A percentile compares a stretch with the other conserved stretches of the same genome.
phyloP scores from a whole-genome alignment of 495 filamentous ascomycete species.

The Penicillium egyptiacum region DNA sequence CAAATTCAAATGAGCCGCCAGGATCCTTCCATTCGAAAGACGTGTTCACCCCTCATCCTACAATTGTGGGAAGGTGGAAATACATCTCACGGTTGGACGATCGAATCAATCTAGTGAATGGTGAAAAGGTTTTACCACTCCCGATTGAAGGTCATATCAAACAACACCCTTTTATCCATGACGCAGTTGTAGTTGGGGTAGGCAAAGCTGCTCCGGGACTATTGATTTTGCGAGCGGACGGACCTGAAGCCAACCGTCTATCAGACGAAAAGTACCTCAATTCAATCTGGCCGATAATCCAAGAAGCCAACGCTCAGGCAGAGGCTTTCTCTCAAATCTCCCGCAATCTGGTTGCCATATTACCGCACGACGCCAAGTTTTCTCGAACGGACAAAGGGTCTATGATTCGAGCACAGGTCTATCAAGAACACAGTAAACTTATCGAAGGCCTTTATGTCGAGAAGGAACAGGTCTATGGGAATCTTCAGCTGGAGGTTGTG shows the following conservation, averaged over 20 bases:
- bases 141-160: constrained; percentile 59
- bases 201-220: constrained; percentile 52
- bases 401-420: constrained; percentile 56
- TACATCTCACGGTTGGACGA: constrained; percentile 64
- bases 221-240: constrained; percentile 49
- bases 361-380: constrained; percentile 44
- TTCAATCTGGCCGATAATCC: constrained; percentile 48
- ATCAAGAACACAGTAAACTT: constrained; percentile 43
- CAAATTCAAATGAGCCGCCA: constrained; percentile 54
- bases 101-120: constrained; percentile 61
- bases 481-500: constrained; percentile 36
- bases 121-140: constrained; percentile 69
- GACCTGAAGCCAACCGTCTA: constrained; percentile 27
- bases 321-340: constrained; percentile 58
- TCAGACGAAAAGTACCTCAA: constrained; percentile 44
- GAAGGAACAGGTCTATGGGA: constrained; percentile 29
- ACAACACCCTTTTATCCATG: constrained; percentile 49
- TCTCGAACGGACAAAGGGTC: constrained; percentile 57
- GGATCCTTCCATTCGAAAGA: constrained; percentile 59
- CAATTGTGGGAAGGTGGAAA: constrained; percentile 60
- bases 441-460: constrained; percentile 51
- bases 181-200: constrained; percentile 60
- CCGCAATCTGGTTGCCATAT: constrained; percentile 50
- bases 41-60: constrained; percentile 62
- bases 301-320: constrained; percentile 48